Evolutionary conservation across 2,329 filamentous ascomycete species (phyloP).

Genomic region (Trichoderma breve): DNA sequence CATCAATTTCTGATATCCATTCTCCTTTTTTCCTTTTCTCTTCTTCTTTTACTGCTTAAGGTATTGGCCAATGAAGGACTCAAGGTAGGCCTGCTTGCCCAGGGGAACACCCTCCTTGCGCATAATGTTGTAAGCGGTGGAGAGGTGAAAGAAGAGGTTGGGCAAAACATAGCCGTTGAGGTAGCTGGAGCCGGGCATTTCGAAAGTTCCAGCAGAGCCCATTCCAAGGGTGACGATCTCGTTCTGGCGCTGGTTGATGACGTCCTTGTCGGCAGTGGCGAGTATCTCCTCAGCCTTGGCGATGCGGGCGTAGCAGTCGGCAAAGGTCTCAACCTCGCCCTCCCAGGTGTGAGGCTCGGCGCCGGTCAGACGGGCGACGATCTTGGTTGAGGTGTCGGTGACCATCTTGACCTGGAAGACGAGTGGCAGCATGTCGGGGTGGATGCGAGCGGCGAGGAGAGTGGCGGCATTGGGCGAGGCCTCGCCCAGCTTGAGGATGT

Average conservation of each 20-base stretch:
- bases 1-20: background rate
- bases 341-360: slow-evolving; percentile 28
- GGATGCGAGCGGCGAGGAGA: slow-evolving; percentile 35
- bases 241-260: slow-evolving; percentile 33
- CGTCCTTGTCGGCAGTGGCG: slow-evolving; percentile 33
- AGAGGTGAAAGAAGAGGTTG: slow-evolving; percentile 64
- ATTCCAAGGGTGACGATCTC: slow-evolving; percentile 32
- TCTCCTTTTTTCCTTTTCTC: background rate
- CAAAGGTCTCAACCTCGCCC: slow-evolving; percentile 35
- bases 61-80: slow-evolving; percentile 30
- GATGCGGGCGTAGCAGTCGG: slow-evolving; percentile 37
- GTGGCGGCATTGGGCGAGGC: slow-evolving; percentile 32
- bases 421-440: slow-evolving; percentile 45
- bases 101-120: slow-evolving; percentile 60
- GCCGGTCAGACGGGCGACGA: slow-evolving; percentile 36
- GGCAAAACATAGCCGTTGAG: slow-evolving; percentile 50
- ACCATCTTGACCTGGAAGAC: slow-evolving; percentile 40
- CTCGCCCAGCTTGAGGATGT: slow-evolving; percentile 39
- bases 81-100: slow-evolving; percentile 58
- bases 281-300: slow-evolving; percentile 32
- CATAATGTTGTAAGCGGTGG: slow-evolving; percentile 59
- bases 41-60: background rate
- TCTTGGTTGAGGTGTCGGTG: slow-evolving; percentile 32
- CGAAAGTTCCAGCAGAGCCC: slow-evolving; percentile 30
- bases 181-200: slow-evolving; percentile 40